Evolutionary conservation across 2,329 filamentous ascomycete genomes (phyloP), one percentile per base, ranked within the genome.

Genomic region (Metarhizium humberi): DNA sequence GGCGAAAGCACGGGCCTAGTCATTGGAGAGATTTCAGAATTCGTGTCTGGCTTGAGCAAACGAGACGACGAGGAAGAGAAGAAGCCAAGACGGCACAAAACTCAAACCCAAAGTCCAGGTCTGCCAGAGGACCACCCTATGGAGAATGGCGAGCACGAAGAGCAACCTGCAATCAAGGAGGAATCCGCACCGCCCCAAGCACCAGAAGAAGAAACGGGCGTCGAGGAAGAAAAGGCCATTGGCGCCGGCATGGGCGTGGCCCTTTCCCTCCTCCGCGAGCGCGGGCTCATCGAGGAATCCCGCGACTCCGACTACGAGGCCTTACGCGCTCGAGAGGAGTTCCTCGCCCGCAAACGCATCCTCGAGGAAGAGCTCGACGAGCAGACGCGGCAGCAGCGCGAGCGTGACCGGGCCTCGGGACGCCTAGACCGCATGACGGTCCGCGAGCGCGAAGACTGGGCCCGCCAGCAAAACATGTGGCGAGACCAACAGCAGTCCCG

Each of bases 1-100:
- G 61, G 57, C 4, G 67, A 72, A 45, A 67, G 63, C 2, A 73
- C 72, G 34, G 92, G 91, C 1, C 76, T 99, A 2, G 81, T 96
- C n/a, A 92, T 99, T 56, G 92, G 96, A 58, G 94, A 96, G 67
- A 96, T 92, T 0, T 91, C 91, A 0, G 92, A 96, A 64, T 99
- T 99, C 63, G 88, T 99, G 34, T 87, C 91, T 30, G 90, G 90
- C 54, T 73, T 99, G 55, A 87, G 86, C 66, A 87, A 86, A 56
- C 82, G 86, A 14, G 79, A 76, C 20, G 76, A 78, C 7, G 74
- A 78, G 3, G 78, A 81, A 55, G 75, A 78, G 14, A 79, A 66
- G 73, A 87, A 70, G 72, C 79, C 64, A 59, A 77, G 67, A 64
- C 78, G 70, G 18, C 50, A 50, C 36, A 52, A 48, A 43, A 36